Conservation (phyloP, 108 stramenopile species). For the Craspedostauros australis region DNA sequence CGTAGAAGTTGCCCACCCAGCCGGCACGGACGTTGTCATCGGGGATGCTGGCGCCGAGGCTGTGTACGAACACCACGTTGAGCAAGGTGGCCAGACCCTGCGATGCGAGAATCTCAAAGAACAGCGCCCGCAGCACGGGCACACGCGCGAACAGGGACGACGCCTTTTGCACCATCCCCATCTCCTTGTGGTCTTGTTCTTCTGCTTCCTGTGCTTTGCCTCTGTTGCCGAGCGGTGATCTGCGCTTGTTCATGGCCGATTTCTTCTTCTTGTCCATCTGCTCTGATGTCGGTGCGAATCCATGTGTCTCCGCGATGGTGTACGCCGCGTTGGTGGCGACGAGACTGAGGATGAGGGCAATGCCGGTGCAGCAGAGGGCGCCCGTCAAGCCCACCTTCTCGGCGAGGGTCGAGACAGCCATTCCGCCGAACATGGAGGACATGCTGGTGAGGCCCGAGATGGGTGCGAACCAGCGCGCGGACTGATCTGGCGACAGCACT, state of each 20-base stretch:
- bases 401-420: conserved; percentile 45
- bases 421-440: conserved; percentile 56
- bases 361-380: conserved; percentile 48
- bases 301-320: conserved; percentile 54
- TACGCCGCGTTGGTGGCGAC: conserved; percentile 51
- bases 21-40: conserved; percentile 66
- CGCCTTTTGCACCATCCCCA: conserved; percentile 32
- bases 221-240: conserved; percentile 1
- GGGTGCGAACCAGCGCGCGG: conserved; percentile 70
- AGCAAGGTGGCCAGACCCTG: conserved; percentile 77
- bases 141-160: conserved; percentile 58
- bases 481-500: conserved; percentile 62
- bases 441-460: conserved; percentile 72
- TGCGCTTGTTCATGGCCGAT: conserved; percentile 3
- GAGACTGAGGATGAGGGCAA: conserved; percentile 44
- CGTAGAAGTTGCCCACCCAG: conserved; percentile 83
- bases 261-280: conserved; percentile 17
- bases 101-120: conserved; percentile 73
- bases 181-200: conserved; percentile 25
- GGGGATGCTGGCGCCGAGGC: conserved; percentile 48
- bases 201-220: conserved; percentile 1
- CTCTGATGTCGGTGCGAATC: conserved; percentile 49
- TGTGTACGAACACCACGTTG: conserved; percentile 66
- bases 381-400: conserved; percentile 42
- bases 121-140: conserved; percentile 65